phyloP scores from a whole-genome alignment of 805 yeast genomes.

The Candida nitratophila region DNA sequence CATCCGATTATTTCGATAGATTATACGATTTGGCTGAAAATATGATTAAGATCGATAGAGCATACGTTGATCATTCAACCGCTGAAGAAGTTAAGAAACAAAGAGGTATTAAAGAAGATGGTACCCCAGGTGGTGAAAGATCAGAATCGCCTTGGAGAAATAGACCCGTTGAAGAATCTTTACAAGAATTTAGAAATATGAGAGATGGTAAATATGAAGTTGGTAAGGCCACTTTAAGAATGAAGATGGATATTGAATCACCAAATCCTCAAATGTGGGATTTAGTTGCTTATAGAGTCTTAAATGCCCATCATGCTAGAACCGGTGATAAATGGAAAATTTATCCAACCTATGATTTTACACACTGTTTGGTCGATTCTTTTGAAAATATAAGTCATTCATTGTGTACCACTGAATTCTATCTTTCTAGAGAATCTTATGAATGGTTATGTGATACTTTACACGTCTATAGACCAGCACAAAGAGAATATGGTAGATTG shows the following conservation, averaged over 20 bases:
- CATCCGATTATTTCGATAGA: conserved; percentile 90
- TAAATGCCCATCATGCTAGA: conserved; percentile 89
- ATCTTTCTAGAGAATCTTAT: conserved; percentile 85
- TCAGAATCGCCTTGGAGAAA: conserved; percentile 72
- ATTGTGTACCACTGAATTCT: conserved; percentile 92
- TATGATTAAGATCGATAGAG: conserved; percentile 62
- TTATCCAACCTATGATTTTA: conserved; percentile 97
- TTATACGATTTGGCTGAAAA: conserved; percentile 85
- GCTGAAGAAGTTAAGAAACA: conserved; percentile 84
- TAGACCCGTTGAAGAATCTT: conserved; percentile 64
- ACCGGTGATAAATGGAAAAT: conserved; percentile 97
- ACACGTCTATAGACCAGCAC: conserved; percentile 96
- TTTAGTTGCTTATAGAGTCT: conserved; percentile 90
- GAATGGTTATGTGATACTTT: conserved; percentile 98
- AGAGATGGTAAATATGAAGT: conserved; percentile 80
- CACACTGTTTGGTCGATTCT: conserved; percentile 98
- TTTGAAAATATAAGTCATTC: conserved; percentile 95
- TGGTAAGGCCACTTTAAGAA: conserved; percentile 91
- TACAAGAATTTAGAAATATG: conserved; percentile 83
- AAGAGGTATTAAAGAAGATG: conserved; percentile 88
- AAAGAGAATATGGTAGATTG: conserved; percentile 96
- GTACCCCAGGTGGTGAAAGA: conserved; percentile 91
- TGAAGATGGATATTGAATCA: conserved; percentile 87
- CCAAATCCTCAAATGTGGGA: conserved; percentile 99
- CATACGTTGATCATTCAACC: conserved; percentile 91